A percentile compares a stretch with the other conserved stretches of the same genome.
phyloP scores from a whole-genome alignment of 176 grass and related monocot species.

The Aegilops speltoides region DNA sequence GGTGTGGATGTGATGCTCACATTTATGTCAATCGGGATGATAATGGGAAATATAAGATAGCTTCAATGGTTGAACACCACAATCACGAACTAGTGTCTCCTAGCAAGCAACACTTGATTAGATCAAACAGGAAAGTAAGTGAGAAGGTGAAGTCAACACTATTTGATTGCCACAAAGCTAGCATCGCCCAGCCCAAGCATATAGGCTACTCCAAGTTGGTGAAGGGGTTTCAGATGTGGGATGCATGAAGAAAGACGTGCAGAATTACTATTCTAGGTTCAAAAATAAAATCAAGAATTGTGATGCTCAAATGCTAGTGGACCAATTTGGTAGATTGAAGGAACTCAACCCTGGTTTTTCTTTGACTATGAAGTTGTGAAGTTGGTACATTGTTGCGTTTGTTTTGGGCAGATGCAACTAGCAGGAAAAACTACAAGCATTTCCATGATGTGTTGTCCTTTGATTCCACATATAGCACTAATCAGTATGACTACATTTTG shows the following conservation, averaged over 20 bases:
- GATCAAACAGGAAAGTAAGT: too few species aligned
- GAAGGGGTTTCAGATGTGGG: neutral
- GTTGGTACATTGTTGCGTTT: too few species aligned
- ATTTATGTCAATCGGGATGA: neutral
- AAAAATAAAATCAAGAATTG: neutral
- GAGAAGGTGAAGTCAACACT: neutral
- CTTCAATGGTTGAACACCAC: too few species aligned
- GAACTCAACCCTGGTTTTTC: neutral
- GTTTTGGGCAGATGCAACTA: too few species aligned
- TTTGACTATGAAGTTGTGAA: too few species aligned
- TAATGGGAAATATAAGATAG: neutral
- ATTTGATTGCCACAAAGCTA: neutral
- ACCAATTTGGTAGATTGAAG: neutral
- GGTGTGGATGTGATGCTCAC: slow-evolving; percentile 14
- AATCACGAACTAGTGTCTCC: too few species aligned
- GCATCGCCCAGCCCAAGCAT: neutral
- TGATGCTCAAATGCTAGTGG: slow-evolving; percentile 4
- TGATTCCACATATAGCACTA: too few species aligned
- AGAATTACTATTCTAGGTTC: neutral
- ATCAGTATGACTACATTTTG: neutral
- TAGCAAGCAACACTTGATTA: too few species aligned
- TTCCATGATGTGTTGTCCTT: too few species aligned
- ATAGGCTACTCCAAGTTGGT: neutral
- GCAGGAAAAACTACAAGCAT: too few species aligned
- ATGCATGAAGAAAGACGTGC: neutral